These are phyloP conservation scores for Immersiporthe knoxdaviesiana DNA, from an alignment of 2,329 filamentous ascomycete species.

Conservation along the genomic window DNA sequence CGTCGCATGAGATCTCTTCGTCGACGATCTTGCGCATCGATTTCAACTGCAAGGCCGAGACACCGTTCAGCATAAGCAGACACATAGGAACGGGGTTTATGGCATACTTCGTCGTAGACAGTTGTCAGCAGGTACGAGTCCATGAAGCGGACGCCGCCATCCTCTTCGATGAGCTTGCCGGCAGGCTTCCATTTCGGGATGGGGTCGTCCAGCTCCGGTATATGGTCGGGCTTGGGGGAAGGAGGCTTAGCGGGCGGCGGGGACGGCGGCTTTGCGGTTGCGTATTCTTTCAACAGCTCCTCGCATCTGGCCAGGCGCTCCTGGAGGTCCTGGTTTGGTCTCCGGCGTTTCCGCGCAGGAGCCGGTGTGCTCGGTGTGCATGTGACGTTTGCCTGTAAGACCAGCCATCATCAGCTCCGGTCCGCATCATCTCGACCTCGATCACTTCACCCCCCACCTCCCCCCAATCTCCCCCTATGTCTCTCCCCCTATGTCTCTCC, in stretches of 20 bases:
- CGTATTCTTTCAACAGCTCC: conserved; percentile 61
- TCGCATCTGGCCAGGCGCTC: conserved; percentile 63
- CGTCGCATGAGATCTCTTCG: conserved; percentile 44
- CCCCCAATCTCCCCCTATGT: too few species aligned
- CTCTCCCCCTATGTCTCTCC: too few species aligned
- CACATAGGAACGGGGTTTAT: not conserved
- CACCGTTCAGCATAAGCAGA: conserved; percentile 26
- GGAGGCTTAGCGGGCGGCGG: conserved; percentile 32
- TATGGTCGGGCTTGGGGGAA: conserved; percentile 23
- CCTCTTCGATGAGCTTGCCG: conserved; percentile 60
- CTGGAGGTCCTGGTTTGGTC: conserved; percentile 65
- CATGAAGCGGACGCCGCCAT: conserved; percentile 59
- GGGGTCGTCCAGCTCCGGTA: conserved; percentile 39
- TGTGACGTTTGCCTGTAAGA: conserved; percentile 56
- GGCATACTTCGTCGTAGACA: conserved; percentile 58
- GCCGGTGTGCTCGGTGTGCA: conserved; percentile 65
- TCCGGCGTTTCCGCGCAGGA: conserved; percentile 60
- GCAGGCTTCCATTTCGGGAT: conserved; percentile 47
- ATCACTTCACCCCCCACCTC: not conserved
- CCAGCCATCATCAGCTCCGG: not conserved
- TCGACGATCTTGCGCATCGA: conserved; percentile 64
- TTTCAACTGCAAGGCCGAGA: conserved; percentile 48
- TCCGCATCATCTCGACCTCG: not conserved
- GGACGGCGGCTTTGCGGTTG: conserved; percentile 40
- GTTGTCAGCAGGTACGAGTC: conserved; percentile 59